A percentile compares a stretch with the other conserved stretches of the same genome.
These are phyloP conservation scores for Polygonum maritimum DNA, from an alignment of 148 eudicot species.

Conservation along the genomic window DNA sequence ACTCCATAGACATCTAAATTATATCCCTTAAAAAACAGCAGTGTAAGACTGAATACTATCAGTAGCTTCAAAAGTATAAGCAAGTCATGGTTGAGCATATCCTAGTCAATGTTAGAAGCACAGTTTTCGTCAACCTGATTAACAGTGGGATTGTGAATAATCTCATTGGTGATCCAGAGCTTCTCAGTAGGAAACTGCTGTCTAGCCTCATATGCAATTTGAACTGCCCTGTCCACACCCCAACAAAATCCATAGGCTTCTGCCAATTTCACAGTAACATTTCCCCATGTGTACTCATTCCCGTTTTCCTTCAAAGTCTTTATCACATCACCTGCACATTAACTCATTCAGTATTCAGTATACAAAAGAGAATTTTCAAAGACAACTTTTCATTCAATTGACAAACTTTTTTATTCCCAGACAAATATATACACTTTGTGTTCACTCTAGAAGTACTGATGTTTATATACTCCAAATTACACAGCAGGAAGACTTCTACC, in stretches of 20 bases:
- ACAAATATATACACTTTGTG: too few relatives aligned
- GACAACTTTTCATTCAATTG: background rate
- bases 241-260: conserved; percentile 95
- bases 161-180: conserved; percentile 94
- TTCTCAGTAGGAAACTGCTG: conserved; percentile 75
- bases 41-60: background rate
- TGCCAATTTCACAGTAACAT: conserved; percentile 85
- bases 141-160: conserved; percentile 96
- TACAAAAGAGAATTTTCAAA: background rate
- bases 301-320: conserved; percentile 91
- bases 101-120: background rate
- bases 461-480: background rate
- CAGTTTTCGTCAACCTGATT: conserved; percentile 44
- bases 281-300: conserved; percentile 83
- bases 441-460: background rate
- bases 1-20: background rate
- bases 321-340: conserved; percentile 67
- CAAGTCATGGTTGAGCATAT: background rate
- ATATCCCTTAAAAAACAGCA: background rate
- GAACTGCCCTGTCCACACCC: conserved; percentile 99
- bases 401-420: background rate
- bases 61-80: background rate
- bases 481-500: background rate
- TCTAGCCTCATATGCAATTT: conserved; percentile 93
- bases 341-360: background rate